phyloP scores from a whole-genome alignment of 108 stramenopile species.

The Cyclostephanos tholiformis region DNA sequence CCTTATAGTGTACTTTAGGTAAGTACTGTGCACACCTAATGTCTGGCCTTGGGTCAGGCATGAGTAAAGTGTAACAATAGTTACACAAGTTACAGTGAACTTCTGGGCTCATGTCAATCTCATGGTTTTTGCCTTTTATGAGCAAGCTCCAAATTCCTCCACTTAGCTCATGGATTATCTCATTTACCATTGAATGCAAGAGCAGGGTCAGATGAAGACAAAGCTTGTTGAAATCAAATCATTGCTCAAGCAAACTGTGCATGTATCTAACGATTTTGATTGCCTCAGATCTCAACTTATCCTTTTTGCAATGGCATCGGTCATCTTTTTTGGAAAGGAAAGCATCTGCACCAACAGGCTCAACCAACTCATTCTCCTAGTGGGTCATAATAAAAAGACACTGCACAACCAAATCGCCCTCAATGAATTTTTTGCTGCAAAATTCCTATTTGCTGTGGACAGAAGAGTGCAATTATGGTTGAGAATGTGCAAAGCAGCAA shows the following conservation, averaged over 20 bases:
- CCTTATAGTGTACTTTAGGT: too few species aligned
- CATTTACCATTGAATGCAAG: not conserved
- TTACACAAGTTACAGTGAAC: too few species aligned
- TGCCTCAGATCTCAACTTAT: too few species aligned
- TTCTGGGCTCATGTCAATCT: too few species aligned
- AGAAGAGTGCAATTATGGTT: not conserved
- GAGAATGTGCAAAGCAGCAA: not conserved
- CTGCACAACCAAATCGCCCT: not conserved
- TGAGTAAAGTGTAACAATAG: too few species aligned
- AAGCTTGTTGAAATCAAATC: not conserved
- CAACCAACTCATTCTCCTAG: not conserved
- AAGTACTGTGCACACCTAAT: too few species aligned
- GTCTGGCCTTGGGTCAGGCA: too few species aligned
- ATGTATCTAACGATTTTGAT: not conserved
- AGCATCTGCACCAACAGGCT: too few species aligned
- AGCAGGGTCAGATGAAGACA: not conserved
- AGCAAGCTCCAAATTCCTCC: slow-evolving; percentile 1
- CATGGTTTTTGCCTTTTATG: not conserved
- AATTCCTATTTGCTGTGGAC: too few species aligned
- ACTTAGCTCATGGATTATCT: not conserved
- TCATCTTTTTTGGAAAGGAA: too few species aligned
- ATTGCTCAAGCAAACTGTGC: not conserved
- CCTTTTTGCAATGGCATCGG: not conserved
- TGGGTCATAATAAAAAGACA: not conserved
- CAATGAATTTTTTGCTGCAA: not conserved